phyloP scores from a whole-genome alignment of 2,329 filamentous ascomycete species.

The Microsporum audouinii region DNA sequence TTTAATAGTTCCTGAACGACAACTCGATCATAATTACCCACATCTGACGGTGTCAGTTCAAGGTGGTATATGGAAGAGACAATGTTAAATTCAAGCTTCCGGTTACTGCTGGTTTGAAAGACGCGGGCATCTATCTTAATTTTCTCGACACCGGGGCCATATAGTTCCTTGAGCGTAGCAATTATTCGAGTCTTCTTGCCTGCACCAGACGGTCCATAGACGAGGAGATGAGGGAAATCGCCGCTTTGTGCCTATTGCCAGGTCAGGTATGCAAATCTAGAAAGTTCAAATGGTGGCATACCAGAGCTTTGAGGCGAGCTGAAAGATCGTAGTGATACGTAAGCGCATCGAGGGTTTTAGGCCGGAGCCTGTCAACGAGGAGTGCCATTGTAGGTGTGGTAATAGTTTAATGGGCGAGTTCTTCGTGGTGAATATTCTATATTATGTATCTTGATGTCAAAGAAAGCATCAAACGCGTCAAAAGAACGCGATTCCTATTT shows the following conservation, averaged over 20 bases:
- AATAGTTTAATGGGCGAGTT: background rate
- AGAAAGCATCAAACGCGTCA: constrained; percentile 23
- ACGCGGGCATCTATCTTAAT: constrained; percentile 98
- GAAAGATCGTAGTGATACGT: constrained; percentile 87
- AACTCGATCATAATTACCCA: constrained; percentile 90
- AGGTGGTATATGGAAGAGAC: constrained; percentile 95
- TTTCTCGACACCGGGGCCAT: constrained; percentile 94
- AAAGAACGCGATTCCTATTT: constrained; percentile 7
- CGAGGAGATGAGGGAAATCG: constrained; percentile 93
- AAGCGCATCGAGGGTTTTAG: constrained; percentile 44
- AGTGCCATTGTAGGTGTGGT: constrained; percentile 43
- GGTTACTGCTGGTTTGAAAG: constrained; percentile 89
- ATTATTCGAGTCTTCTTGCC: constrained; percentile 97
- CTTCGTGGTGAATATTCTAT: background rate
- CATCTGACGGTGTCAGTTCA: constrained; percentile 94
- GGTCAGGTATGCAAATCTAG: constrained; percentile 6
- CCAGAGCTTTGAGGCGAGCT: constrained; percentile 71
- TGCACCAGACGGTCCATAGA: constrained; percentile 91
- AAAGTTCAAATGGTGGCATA: constrained; percentile 35
- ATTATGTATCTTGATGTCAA: background rate
- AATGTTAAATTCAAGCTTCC: constrained; percentile 98
- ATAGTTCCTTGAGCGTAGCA: constrained; percentile 87
- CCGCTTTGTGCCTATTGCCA: constrained; percentile 71
- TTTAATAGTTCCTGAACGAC: constrained; percentile 93
- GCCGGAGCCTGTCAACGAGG: constrained; percentile 53